These are phyloP conservation scores for Ophiostoma quercus DNA, from an alignment of 2,329 filamentous ascomycete genomes.

Conservation along the genomic window DNA sequence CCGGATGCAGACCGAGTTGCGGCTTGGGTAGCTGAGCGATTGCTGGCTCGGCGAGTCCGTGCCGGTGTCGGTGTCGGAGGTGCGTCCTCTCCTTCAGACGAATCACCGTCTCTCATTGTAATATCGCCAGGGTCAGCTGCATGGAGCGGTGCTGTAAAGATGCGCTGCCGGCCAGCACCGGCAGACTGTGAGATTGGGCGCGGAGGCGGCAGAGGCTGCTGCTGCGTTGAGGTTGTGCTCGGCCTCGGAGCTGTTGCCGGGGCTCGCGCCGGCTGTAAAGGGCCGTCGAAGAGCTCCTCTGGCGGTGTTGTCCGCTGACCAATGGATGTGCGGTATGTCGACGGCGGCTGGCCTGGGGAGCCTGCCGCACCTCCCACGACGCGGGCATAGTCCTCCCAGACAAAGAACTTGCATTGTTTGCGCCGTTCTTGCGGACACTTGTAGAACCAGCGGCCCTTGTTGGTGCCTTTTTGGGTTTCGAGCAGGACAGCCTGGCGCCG, in stretches of 20 bases:
- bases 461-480: slow-evolving; percentile 38
- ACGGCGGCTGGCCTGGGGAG: neutral
- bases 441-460: slow-evolving; percentile 42
- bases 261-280: neutral
- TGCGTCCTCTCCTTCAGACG: slow-evolving; percentile 12
- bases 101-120: neutral
- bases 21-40: neutral
- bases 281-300: slow-evolving; percentile 17
- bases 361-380: slow-evolving; percentile 23
- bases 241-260: neutral
- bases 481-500: slow-evolving; percentile 36
- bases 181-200: neutral
- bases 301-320: slow-evolving; percentile 27
- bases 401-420: slow-evolving; percentile 41
- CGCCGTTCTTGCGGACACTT: slow-evolving; percentile 35
- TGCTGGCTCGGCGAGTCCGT: neutral
- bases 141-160: slow-evolving; percentile 21
- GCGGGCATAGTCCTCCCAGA: slow-evolving; percentile 41
- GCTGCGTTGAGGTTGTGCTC: slow-evolving; percentile 7
- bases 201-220: slow-evolving; percentile 16
- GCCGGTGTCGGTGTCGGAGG: slow-evolving; percentile 21
- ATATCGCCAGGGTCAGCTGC: neutral
- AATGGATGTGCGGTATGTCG: slow-evolving; percentile 25
- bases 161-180: slow-evolving; percentile 21
- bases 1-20: neutral